Percentiles rank a stretch among this genome's conserved stretches.
These are phyloP conservation scores for Coemansia sp. DNA, from an alignment of 371 early-diverging fungal species.

Conservation along the genomic window DNA sequence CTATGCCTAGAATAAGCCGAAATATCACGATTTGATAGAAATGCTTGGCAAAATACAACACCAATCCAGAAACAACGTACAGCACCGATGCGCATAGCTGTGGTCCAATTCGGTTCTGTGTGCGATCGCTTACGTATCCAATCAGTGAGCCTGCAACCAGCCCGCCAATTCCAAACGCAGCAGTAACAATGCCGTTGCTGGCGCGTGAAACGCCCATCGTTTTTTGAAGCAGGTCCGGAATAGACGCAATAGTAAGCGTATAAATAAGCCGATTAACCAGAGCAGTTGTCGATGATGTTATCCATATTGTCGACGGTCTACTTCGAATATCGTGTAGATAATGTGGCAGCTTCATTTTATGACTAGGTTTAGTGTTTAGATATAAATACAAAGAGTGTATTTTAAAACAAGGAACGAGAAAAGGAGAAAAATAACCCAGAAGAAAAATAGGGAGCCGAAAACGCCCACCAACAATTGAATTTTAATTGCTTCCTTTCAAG, in stretches of 20 bases:
- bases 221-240: slow-evolving; percentile 43
- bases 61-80: slow-evolving; percentile 30
- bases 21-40: slow-evolving; percentile 42
- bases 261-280: slow-evolving; percentile 45
- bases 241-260: slow-evolving; percentile 43
- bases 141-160: slow-evolving; percentile 27
- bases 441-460: background rate
- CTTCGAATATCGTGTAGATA: slow-evolving; percentile 25
- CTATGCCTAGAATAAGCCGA: slow-evolving; percentile 32
- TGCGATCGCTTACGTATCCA: slow-evolving; percentile 44
- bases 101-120: slow-evolving; percentile 28
- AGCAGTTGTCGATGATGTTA: slow-evolving; percentile 29
- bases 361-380: background rate
- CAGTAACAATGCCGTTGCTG: slow-evolving; percentile 42
- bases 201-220: slow-evolving; percentile 36
- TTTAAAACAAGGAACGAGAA: background rate
- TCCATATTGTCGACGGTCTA: slow-evolving; percentile 42
- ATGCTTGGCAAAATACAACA: slow-evolving; percentile 28
- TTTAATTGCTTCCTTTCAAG: background rate
- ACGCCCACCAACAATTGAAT: background rate
- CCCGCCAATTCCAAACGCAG: slow-evolving; percentile 46
- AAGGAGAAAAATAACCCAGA: background rate
- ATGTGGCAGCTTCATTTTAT: slow-evolving; percentile 15
- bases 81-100: slow-evolving; percentile 34
- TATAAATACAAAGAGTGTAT: background rate